Evolutionary conservation across 495 filamentous ascomycete species (phyloP).

Genomic region (Aspergillus sclerotioniger): DNA sequence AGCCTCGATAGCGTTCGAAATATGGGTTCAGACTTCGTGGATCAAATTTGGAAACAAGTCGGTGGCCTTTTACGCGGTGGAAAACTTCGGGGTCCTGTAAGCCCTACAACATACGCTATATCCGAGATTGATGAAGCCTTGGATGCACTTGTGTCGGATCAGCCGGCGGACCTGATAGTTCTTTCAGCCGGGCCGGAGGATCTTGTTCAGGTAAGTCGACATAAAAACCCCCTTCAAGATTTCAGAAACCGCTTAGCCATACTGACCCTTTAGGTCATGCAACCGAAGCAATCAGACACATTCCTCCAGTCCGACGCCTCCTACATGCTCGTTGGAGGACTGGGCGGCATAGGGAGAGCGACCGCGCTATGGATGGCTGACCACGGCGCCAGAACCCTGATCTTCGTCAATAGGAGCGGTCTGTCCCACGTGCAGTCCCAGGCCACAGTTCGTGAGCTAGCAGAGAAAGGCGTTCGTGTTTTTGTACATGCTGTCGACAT

Average conservation of each 20-base stretch:
- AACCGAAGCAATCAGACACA: neutral
- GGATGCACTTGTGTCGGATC: neutral
- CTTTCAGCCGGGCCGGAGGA: conserved; percentile 1
- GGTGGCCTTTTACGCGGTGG: neutral
- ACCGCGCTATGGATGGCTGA: conserved; percentile 58
- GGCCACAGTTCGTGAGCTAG: conserved; percentile 5
- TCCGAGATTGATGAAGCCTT: conserved; percentile 1
- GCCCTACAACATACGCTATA: neutral
- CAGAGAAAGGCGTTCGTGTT: conserved; percentile 26
- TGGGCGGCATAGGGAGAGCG: conserved; percentile 59
- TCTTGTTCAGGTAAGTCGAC: neutral
- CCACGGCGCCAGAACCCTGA: conserved; percentile 54
- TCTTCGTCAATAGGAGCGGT: conserved; percentile 41
- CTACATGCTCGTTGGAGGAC: conserved; percentile 48
- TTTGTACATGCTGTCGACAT: conserved; percentile 18
- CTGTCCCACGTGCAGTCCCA: neutral
- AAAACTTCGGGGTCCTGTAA: neutral
- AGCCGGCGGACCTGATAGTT: neutral
- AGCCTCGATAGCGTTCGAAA: neutral
- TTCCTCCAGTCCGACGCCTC: conserved; percentile 1
- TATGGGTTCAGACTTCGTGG: neutral
- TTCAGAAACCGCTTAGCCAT: no score
- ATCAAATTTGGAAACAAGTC: conserved; percentile 5
- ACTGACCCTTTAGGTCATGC: neutral
- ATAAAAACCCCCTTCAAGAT: neutral